Base-by-base conservation (phyloP, 208 protist species). In the Crithidia bombi region DNA sequence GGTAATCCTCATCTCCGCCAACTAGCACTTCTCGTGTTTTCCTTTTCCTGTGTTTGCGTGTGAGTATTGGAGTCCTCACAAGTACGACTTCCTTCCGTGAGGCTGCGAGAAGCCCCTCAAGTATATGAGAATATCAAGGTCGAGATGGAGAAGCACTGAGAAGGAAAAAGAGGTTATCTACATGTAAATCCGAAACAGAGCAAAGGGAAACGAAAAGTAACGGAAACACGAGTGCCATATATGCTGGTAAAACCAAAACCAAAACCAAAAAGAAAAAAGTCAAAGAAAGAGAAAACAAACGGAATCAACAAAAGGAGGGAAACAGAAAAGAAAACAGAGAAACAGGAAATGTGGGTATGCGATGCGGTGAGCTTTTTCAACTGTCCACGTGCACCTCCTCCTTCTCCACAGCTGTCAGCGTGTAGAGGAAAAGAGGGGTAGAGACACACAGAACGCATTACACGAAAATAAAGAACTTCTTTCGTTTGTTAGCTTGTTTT, bases 181-280 rank as follows among this genome's bases (percentile, higher is more conserved):
- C n/a, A n/a, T n/a, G n/a, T n/a, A n/a, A n/a, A n/a, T n/a, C n/a
- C n/a, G n/a, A n/a, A n/a, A 66, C 17, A 51, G 41, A 63, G 56
- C 67, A 59, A 75, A 35, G 47, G 56, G 57, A 44, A 69, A 58
- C 17, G 49, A 5, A 35, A 19, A 47, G 46, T 57, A 6, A 14
- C 39, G 36, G 41, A 51, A 59, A 56, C 17, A 44, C 64, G 41
- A 36, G 9, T 28, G 15, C 25, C 55, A 28, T 26, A 33, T 26
- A 44, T 62, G 21, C 11, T 26, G 11, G n/a, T 32, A 36, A 41
- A 49, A 47, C 28, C 33, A 21, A 25, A 33, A 49, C n/a, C n/a
- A 57, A 36, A 21, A 64, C 51, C 5, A 69, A 25, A 58, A 50
- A 41, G 9, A 50, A 50, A 12, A 50, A 41, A 50, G 25, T 52